These are phyloP conservation scores for Zygosaccharomyces pseudobailii DNA, from an alignment of 1,139 yeast genomes.

Conservation along the genomic window DNA sequence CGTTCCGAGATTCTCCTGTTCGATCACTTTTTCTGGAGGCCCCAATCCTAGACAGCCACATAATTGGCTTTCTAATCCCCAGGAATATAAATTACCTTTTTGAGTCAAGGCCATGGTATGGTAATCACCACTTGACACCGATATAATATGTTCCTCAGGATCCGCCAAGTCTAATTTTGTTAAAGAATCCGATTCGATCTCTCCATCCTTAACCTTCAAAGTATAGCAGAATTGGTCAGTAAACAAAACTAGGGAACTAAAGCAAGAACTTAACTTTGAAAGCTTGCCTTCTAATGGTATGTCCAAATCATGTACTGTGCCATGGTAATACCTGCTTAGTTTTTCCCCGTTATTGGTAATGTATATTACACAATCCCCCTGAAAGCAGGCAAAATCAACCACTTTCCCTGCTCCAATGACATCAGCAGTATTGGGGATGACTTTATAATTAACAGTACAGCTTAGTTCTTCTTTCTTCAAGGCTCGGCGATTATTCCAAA, in stretches of 20 bases:
- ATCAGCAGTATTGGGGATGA: constrained; percentile 40
- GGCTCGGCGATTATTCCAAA: constrained; percentile 51
- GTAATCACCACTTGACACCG: constrained; percentile 68
- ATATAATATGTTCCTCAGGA: constrained; percentile 42
- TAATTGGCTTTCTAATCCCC: constrained; percentile 62
- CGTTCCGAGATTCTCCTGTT: constrained; percentile 30
- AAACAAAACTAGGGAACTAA: constrained; percentile 47
- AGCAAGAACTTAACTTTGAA: constrained; percentile 25
- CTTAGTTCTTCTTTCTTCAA: constrained; percentile 29
- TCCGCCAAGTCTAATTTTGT: constrained; percentile 41
- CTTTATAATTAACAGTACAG: constrained; percentile 39
- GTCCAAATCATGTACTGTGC: constrained; percentile 20
- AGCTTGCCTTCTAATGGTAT: constrained; percentile 28
- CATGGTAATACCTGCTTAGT: constrained; percentile 41
- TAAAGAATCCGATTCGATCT: constrained; percentile 23
- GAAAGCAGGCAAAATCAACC: constrained; percentile 52
- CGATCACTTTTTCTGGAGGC: constrained; percentile 32
- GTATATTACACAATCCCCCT: constrained; percentile 49
- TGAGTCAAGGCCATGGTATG: constrained; percentile 61
- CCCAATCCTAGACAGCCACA: constrained; percentile 78
- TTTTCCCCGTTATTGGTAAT: constrained; percentile 42
- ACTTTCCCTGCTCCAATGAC: constrained; percentile 36
- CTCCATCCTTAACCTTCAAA: constrained; percentile 40
- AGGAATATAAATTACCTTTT: constrained; percentile 55
- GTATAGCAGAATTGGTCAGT: constrained; percentile 44